phyloP scores from a whole-genome alignment of 768 basidiomycete genomes.

The Xerocomus spinulosus region DNA sequence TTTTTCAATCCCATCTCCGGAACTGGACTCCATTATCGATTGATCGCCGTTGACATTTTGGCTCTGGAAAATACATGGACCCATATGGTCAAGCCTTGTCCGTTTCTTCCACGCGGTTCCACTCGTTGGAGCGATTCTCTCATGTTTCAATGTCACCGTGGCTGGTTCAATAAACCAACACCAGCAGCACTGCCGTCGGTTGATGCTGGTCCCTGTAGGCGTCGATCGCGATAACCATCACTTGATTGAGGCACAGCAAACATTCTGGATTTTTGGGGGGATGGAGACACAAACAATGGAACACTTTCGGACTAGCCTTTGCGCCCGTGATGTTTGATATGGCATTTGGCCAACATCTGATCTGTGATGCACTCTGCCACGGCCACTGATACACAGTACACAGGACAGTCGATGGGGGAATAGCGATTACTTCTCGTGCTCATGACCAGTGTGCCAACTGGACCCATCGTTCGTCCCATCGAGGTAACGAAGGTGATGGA shows the following conservation, averaged over 20 bases:
- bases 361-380: not conserved
- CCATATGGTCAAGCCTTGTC: conserved; percentile 28
- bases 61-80: conserved; percentile 28
- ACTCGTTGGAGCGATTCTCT: conserved; percentile 15
- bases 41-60: conserved; percentile 35
- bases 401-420: no score
- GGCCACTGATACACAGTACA: not conserved
- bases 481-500: not conserved
- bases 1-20: conserved; percentile 17
- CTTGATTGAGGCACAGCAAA: conserved; percentile 23
- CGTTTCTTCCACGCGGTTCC: conserved; percentile 23
- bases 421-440: no score
- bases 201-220: conserved; percentile 36
- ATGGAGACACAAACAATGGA: not conserved
- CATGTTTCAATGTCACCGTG: conserved; percentile 11
- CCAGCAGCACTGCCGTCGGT: conserved; percentile 32
- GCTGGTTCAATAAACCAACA: no score
- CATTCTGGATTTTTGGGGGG: conserved; percentile 1
- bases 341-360: conserved; percentile 8
- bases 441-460: conserved; percentile 8
- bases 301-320: conserved; percentile 7
- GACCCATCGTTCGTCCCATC: conserved; percentile 7
- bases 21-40: conserved; percentile 25
- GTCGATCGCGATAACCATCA: conserved; percentile 34
- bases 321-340: conserved; percentile 15